Base-by-base conservation (phyloP, 2,329 filamentous ascomycete genomes). In the Huntiella abstrusa region DNA sequence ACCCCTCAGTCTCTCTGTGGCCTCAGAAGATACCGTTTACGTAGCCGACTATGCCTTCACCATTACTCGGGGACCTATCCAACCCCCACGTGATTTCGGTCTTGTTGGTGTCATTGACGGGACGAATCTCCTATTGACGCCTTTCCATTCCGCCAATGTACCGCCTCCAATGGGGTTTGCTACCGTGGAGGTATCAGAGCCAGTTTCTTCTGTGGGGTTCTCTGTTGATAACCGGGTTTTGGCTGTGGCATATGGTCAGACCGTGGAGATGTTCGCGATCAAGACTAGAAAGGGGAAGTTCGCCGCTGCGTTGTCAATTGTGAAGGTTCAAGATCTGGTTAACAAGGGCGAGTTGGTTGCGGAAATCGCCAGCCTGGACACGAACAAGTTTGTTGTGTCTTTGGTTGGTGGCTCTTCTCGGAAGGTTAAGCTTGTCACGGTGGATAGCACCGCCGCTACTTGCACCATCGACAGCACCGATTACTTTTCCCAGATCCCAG, bases 151-250 rank as follows among this genome's bases (percentile, higher is more conserved):
- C 43, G 82, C 85, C 10, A 93, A 91, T 55, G 70, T 95, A 3
- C 91, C 91, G 17, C 91, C 91, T 22, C 91, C 91, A 1, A 95
- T 96, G 86, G 77, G 85, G 12, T 69, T 88, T 51, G 81, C 81
- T 53, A 83, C 92, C 48, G 55, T 95, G 13, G 55, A 64, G 10
- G 61, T 81, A 22, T 65, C 72, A 11, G 69, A 69, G 0, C 77
- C 79, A 45, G 70, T 76, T 2, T 63, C 83, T 13, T 86, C 95
- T 61, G 75, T 91, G 44, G 75, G 80, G 0, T 77, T 95, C 53
- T 80, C 75, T 43, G 67, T 66, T 11, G 69, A 70, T 41, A 77
- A 80, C 42, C 69, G 68, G 1, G 66, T 68, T 5, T 69, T 96
- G 56, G 84, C 77, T 3, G 71, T 92, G 6, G 65, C 95, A 15